Evolutionary conservation across 805 yeast species (phyloP).

Genomic region (Saccharomycopsis capsularis): DNA sequence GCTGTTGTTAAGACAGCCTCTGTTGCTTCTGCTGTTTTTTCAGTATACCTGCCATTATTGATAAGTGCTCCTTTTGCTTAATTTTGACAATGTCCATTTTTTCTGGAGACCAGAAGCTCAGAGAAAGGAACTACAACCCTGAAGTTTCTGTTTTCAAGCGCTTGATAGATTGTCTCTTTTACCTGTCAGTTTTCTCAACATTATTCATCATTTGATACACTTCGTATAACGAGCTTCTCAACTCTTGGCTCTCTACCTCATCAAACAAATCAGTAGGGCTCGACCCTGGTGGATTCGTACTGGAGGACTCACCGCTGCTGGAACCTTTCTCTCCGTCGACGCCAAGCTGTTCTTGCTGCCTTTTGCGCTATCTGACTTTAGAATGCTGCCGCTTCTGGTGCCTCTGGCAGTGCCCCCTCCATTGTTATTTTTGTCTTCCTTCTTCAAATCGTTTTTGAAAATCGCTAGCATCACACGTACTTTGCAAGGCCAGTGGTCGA

Average conservation of each 20-base stretch:
- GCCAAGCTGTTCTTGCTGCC: background rate
- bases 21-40: no score
- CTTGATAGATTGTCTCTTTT: constrained; percentile 10
- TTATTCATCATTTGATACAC: constrained; percentile 16
- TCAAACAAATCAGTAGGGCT: constrained; percentile 6
- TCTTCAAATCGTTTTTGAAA: constrained; percentile 14
- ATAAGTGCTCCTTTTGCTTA: background rate
- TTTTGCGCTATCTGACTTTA: background rate
- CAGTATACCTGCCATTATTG: background rate
- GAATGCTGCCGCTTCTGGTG: background rate
- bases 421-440: background rate
- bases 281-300: background rate
- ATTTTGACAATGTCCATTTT: constrained; percentile 2
- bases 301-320: background rate
- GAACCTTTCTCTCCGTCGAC: background rate
- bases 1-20: constrained; percentile 1
- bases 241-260: constrained; percentile 20
- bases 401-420: background rate
- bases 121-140: constrained; percentile 3
- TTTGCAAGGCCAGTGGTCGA: constrained; percentile 21
- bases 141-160: constrained; percentile 16
- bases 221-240: constrained; percentile 13
- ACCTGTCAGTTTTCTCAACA: constrained; percentile 13
- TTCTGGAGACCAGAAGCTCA: constrained; percentile 10
- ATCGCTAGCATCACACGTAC: constrained; percentile 20